phyloP scores from a whole-genome alignment of 2,329 filamentous ascomycete species.

The Intubia oerlemansii region DNA sequence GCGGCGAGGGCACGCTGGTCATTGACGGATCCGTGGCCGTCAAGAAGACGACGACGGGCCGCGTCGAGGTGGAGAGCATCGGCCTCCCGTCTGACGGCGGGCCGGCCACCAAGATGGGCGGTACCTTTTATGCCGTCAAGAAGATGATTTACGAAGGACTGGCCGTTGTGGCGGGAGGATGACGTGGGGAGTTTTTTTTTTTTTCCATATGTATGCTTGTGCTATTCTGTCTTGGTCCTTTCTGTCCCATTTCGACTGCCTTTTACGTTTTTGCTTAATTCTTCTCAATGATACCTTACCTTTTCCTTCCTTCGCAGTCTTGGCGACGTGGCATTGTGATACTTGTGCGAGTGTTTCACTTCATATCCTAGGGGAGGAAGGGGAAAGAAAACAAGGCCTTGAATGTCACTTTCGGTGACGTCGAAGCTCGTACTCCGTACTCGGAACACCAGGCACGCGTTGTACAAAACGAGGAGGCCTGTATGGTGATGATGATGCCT shows the following conservation, averaged over 20 bases:
- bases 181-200: slow-evolving; percentile 6
- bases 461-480: too few relatives aligned
- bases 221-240: neutral
- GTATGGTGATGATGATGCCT: too few relatives aligned
- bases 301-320: neutral
- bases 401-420: too few relatives aligned
- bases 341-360: too few relatives aligned
- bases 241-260: neutral
- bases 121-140: slow-evolving; percentile 71
- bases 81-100: slow-evolving; percentile 27
- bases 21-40: slow-evolving; percentile 80
- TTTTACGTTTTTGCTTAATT: neutral
- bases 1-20: slow-evolving; percentile 77
- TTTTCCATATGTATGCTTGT: too few relatives aligned
- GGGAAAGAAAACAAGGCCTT: too few relatives aligned
- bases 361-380: too few relatives aligned
- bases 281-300: neutral
- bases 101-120: slow-evolving; percentile 22
- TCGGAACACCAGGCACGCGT: too few relatives aligned
- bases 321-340: too few relatives aligned
- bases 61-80: slow-evolving; percentile 69
- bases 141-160: slow-evolving; percentile 83
- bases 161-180: slow-evolving; percentile 67
- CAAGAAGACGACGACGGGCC: slow-evolving; percentile 67
- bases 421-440: too few relatives aligned